Percentiles rank a stretch among this genome's conserved stretches.
phyloP scores from a whole-genome alignment of 306 rosid species.

The Ammopiptanthus mongolicus region DNA sequence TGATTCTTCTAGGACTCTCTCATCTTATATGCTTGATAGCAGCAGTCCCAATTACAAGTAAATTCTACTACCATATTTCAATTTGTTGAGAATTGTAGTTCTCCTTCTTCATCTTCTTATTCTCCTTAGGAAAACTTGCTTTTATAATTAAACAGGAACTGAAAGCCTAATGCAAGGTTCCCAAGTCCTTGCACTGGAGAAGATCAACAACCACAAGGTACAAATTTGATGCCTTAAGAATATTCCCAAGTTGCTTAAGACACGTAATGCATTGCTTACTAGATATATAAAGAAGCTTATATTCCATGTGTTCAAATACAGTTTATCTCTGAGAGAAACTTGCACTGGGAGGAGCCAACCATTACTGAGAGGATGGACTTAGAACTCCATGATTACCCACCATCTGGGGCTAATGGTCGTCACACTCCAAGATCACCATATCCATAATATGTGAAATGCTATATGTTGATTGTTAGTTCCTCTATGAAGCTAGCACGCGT shows the following conservation, averaged over 20 bases:
- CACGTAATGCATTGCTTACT: neutral
- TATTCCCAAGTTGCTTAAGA: neutral
- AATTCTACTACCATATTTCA: neutral
- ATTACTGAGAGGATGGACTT: constrained; percentile 42
- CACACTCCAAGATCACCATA: constrained; percentile 63
- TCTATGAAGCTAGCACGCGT: neutral
- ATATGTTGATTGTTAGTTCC: constrained; percentile 33
- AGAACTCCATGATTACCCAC: constrained; percentile 63
- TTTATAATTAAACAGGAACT: constrained; percentile 39
- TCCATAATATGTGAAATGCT: constrained; percentile 22
- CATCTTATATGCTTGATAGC: constrained; percentile 39
- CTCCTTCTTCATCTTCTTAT: neutral
- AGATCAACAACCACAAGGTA: constrained; percentile 16
- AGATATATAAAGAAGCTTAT: neutral
- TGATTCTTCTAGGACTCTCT: constrained; percentile 40
- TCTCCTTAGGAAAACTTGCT: neutral
- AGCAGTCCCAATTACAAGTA: constrained; percentile 66
- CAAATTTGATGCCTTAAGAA: neutral
- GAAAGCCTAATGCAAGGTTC: constrained; percentile 31
- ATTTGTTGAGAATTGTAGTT: neutral
- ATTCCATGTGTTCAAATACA: neutral
- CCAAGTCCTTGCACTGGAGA: constrained; percentile 25
- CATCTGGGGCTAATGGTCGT: constrained; percentile 66
- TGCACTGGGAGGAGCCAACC: constrained; percentile 5
- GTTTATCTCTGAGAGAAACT: constrained; percentile 20